Percentiles rank a stretch among this genome's conserved stretches.
These are phyloP conservation scores for Aspergillus incahuasiensis DNA, from an alignment of 495 filamentous ascomycete genomes.

Conservation along the genomic window DNA sequence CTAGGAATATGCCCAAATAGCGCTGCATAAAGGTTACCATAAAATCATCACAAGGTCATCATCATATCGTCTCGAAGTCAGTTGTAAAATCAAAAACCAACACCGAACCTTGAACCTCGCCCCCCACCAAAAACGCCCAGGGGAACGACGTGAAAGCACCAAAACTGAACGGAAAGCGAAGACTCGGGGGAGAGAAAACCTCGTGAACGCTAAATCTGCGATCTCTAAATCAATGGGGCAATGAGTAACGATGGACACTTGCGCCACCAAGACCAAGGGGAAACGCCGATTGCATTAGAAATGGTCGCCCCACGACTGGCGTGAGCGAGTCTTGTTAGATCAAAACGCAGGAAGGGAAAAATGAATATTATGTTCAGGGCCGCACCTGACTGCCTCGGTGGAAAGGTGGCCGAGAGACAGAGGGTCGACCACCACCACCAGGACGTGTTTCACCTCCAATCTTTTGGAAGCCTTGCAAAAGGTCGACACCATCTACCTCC, in stretches of 20 bases:
- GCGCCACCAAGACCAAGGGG: constrained; percentile 4
- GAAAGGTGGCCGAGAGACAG: constrained; percentile 35
- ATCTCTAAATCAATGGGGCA: constrained; percentile 6
- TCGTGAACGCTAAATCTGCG: constrained; percentile 6
- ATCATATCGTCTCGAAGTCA: constrained; percentile 32
- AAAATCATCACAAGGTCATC: constrained; percentile 42
- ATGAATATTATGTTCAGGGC: constrained; percentile 27
- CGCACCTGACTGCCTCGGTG: constrained; percentile 36
- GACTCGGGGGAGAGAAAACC: constrained; percentile 11
- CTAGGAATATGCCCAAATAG: constrained; percentile 33
- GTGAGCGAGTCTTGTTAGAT: too few species aligned
- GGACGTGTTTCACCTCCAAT: constrained; percentile 58
- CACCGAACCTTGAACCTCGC: constrained; percentile 19
- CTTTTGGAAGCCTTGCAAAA: constrained; percentile 84
- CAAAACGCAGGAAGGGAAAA: neutral
- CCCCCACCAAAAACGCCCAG: constrained; percentile 33
- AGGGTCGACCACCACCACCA: constrained; percentile 24
- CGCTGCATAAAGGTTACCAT: constrained; percentile 45
- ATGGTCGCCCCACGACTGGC: neutral
- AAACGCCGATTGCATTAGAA: constrained; percentile 1
- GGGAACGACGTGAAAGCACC: constrained; percentile 19
- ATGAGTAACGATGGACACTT: constrained; percentile 5
- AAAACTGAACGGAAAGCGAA: constrained; percentile 18
- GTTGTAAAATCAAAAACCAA: constrained; percentile 28
- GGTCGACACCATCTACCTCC: constrained; percentile 70